These are phyloP conservation scores for Tolypocladium guangdongense DNA, from an alignment of 2,329 filamentous ascomycete species.

Conservation along the genomic window DNA sequence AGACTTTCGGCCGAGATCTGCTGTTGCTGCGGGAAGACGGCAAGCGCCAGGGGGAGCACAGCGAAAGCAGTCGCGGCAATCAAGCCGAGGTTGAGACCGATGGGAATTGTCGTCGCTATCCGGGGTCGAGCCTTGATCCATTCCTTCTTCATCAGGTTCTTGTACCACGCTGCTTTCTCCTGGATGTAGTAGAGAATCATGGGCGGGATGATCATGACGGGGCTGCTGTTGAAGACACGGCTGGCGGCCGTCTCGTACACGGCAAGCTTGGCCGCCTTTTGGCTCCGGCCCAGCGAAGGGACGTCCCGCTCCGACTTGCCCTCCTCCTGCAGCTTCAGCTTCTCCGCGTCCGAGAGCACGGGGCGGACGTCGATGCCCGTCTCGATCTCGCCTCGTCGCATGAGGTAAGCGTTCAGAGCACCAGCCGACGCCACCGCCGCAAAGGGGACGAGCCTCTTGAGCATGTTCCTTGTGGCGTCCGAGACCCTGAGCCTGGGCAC, in stretches of 20 bases:
- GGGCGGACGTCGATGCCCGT: constrained; percentile 89
- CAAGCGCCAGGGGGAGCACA: constrained; percentile 80
- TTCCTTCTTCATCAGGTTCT: constrained; percentile 43
- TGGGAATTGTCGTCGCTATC: constrained; percentile 41
- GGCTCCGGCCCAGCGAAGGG: constrained; percentile 71
- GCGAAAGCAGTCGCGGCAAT: constrained; percentile 81
- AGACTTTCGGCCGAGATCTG: constrained; percentile 62
- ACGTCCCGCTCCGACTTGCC: constrained; percentile 55
- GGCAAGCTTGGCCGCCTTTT: constrained; percentile 76
- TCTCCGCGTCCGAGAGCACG: constrained; percentile 60
- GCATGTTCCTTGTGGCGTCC: constrained; percentile 62
- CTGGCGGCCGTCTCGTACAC: constrained; percentile 89
- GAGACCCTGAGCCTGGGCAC: constrained; percentile 78
- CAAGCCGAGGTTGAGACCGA: constrained; percentile 76
- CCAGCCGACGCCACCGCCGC: constrained; percentile 88
- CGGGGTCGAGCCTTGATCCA: constrained; percentile 73
- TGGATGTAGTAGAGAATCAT: constrained; percentile 78
- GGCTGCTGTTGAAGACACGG: constrained; percentile 84
- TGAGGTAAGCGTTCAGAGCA: constrained; percentile 90
- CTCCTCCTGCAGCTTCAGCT: constrained; percentile 41
- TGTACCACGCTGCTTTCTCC: constrained; percentile 29
- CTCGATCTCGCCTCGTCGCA: constrained; percentile 93
- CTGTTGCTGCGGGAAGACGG: constrained; percentile 87
- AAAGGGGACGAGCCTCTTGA: constrained; percentile 86
- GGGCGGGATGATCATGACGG: constrained; percentile 94